Evolutionary conservation across 305 asterid genomes (phyloP).

Genomic region (Fraxinus greggii): DNA sequence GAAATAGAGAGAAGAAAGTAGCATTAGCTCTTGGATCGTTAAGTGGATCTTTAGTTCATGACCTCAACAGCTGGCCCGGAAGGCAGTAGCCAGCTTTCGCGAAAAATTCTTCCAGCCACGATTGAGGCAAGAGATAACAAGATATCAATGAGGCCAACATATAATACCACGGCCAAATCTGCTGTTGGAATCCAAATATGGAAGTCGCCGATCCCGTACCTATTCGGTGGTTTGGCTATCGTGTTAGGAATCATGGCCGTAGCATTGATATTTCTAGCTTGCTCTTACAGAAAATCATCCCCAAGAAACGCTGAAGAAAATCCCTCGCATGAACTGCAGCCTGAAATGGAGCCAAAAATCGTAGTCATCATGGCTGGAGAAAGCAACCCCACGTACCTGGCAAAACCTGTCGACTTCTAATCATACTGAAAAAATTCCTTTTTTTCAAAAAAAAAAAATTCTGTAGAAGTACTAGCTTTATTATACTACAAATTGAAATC

Average conservation of each 20-base stretch:
- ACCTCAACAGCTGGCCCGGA: neutral
- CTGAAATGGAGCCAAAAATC: conserved; percentile 20
- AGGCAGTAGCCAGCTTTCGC: neutral
- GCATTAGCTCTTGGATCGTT: neutral
- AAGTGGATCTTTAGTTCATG: neutral
- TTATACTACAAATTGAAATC: too few relatives aligned
- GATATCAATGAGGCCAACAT: conserved; percentile 6
- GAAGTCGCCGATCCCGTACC: conserved; percentile 25
- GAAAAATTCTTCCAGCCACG: neutral
- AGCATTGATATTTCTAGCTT: conserved; percentile 21
- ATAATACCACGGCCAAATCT: conserved; percentile 2
- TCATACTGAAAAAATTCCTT: neutral
- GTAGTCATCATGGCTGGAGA: conserved; percentile 26
- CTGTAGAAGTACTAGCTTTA: neutral
- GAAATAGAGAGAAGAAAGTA: neutral
- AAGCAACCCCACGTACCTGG: neutral
- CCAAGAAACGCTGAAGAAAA: conserved; percentile 2
- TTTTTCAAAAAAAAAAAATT: too few relatives aligned
- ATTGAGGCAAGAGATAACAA: neutral
- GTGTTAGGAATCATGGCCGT: conserved; percentile 14
- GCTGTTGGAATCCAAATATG: neutral
- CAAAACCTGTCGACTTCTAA: neutral
- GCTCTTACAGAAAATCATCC: conserved; percentile 10
- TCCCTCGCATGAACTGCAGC: neutral
- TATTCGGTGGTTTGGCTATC: conserved; percentile 20